Percentiles rank a stretch among this genome's conserved stretches.
Evolutionary conservation across 441 rosid species (phyloP).

Genomic region (Aleurites moluccanus): DNA sequence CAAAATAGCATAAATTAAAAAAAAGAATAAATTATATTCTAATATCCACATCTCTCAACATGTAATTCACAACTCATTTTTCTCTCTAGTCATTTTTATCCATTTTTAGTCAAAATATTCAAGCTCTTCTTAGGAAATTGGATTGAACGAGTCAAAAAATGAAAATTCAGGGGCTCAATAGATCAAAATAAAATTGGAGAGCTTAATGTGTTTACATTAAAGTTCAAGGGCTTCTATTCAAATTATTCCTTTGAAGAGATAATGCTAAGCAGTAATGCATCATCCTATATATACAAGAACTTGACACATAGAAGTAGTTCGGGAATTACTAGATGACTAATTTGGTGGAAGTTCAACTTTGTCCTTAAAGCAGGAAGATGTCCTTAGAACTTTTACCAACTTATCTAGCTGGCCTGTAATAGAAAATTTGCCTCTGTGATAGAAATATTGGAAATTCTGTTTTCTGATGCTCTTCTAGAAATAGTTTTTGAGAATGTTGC

Average conservation of each 20-base stretch:
- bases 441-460: background rate
- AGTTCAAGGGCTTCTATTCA: background rate
- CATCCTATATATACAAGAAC: too few relatives aligned
- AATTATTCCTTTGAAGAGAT: background rate
- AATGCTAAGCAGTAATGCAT: too few relatives aligned
- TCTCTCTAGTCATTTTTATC: background rate
- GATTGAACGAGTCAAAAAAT: too few relatives aligned
- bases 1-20: background rate
- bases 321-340: conserved; percentile 1
- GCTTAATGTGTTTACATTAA: background rate
- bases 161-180: background rate
- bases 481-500: background rate
- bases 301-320: background rate
- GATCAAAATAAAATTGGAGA: background rate
- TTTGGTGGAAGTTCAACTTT: background rate
- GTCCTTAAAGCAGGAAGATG: background rate
- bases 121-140: background rate
- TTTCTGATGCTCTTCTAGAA: background rate
- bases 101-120: background rate
- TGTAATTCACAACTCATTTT: background rate
- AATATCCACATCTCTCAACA: background rate
- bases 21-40: background rate
- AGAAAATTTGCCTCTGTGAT: background rate
- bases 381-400: background rate
- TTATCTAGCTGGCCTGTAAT: background rate